Evolutionary conservation across 805 yeast genomes (phyloP).

Genomic region (Nakazawaea populi): DNA sequence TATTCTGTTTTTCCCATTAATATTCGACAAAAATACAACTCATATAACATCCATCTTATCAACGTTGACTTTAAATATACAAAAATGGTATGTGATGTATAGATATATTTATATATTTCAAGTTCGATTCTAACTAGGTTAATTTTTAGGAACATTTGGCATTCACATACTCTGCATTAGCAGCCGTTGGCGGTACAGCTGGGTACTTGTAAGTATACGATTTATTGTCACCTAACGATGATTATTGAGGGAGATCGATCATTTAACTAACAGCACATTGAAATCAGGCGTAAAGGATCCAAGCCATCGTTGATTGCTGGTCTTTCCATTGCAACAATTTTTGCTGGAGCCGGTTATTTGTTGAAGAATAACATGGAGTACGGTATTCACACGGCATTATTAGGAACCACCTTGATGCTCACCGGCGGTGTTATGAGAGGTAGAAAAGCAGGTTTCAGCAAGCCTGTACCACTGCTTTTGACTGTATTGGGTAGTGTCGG

Average conservation of each 20-base stretch:
- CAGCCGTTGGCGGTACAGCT: conserved; percentile 64
- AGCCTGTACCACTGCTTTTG: conserved; percentile 72
- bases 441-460: conserved; percentile 47
- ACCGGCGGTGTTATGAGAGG: conserved; percentile 74
- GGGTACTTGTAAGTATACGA: conserved; percentile 46
- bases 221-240: too few species aligned
- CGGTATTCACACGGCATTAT: conserved; percentile 78
- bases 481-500: conserved; percentile 58
- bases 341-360: conserved; percentile 71
- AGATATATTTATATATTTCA: neutral
- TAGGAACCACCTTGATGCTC: conserved; percentile 58
- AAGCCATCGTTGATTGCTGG: conserved; percentile 82
- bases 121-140: neutral
- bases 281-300: conserved; percentile 52
- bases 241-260: too few species aligned
- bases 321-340: conserved; percentile 47
- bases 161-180: conserved; percentile 61
- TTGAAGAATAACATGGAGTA: conserved; percentile 65
- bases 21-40: too few species aligned
- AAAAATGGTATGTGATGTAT: neutral
- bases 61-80: neutral
- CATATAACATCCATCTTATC: too few species aligned
- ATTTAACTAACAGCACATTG: neutral
- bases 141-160: conserved; percentile 64
- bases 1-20: too few species aligned